Conservation (phyloP, 1,284 basidiomycete genomes). For the Bondarzewia mesenterica region DNA sequence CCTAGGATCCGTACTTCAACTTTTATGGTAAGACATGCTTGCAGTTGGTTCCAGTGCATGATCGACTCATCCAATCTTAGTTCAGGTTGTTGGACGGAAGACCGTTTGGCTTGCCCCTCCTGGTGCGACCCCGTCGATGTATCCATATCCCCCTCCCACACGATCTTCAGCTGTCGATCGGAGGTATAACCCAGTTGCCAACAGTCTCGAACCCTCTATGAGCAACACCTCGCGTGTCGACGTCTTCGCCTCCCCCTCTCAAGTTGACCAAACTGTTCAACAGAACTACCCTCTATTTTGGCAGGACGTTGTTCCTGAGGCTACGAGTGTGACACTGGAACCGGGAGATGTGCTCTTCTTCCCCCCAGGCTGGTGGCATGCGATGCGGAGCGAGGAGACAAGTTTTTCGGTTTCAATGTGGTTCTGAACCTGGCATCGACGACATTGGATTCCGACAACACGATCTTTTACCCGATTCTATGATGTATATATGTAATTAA, state of each 20-base stretch:
- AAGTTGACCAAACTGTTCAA: conserved; percentile 14
- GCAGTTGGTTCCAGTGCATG: conserved; percentile 4
- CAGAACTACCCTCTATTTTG: conserved; percentile 41
- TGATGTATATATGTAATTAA: no score
- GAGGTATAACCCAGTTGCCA: conserved; percentile 30
- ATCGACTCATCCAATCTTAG: conserved; percentile 29
- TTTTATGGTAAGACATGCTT: conserved; percentile 59
- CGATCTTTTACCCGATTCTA: no score
- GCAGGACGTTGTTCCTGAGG: conserved; percentile 51
- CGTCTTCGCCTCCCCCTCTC: conserved; percentile 41
- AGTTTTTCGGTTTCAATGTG: conserved; percentile 80
- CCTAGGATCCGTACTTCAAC: conserved; percentile 90
- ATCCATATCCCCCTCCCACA: conserved; percentile 29
- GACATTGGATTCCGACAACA: background rate
- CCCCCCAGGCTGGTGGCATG: conserved; percentile 92
- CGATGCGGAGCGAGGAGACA: conserved; percentile 72
- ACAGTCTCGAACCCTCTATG: conserved; percentile 34
- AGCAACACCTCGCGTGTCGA: conserved; percentile 64
- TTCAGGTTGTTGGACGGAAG: conserved; percentile 84
- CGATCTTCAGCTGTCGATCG: conserved; percentile 7
- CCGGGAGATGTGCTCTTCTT: conserved; percentile 85
- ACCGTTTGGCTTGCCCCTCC: conserved; percentile 92
- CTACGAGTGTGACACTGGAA: conserved; percentile 56
- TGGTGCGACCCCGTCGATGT: conserved; percentile 43
- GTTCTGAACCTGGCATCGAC: conserved; percentile 41